A percentile compares a stretch with the other conserved stretches of the same genome.
These are phyloP conservation scores for Fusarium succisae DNA, from an alignment of 2,329 filamentous ascomycete species.

Conservation along the genomic window DNA sequence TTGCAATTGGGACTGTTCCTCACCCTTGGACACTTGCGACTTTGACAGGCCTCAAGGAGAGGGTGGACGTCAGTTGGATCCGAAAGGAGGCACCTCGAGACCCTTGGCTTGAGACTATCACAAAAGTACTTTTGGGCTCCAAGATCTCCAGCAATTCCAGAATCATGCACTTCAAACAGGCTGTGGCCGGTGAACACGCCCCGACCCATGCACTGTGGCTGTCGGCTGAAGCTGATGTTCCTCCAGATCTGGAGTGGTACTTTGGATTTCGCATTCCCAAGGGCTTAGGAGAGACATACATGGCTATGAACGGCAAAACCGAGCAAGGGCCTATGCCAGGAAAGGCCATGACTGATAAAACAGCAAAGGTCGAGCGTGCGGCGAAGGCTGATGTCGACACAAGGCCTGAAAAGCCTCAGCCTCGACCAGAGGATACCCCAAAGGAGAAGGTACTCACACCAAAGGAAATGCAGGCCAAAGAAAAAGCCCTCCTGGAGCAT, in stretches of 20 bases:
- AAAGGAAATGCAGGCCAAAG: slow-evolving; percentile 62
- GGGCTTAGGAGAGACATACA: slow-evolving; percentile 53
- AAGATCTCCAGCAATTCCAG: slow-evolving; percentile 69
- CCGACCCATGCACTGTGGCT: slow-evolving; percentile 80
- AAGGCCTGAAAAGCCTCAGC: slow-evolving; percentile 54
- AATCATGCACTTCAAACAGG: slow-evolving; percentile 80
- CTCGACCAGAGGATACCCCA: slow-evolving; percentile 5
- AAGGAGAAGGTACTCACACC: slow-evolving; percentile 53
- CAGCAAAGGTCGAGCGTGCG: slow-evolving; percentile 4
- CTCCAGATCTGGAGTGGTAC: slow-evolving; percentile 84
- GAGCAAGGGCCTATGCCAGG: slow-evolving; percentile 24
- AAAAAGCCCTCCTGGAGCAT: slow-evolving; percentile 61
- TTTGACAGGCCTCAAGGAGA: slow-evolving; percentile 69
- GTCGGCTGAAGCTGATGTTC: slow-evolving; percentile 71
- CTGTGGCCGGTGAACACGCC: slow-evolving; percentile 75
- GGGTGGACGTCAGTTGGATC: slow-evolving; percentile 71
- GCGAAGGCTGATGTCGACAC: slow-evolving; percentile 7
- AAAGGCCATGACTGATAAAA: slow-evolving; percentile 43
- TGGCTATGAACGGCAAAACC: slow-evolving; percentile 35
- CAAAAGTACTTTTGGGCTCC: slow-evolving; percentile 72
- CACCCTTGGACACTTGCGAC: slow-evolving; percentile 88
- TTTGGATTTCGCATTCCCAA: slow-evolving; percentile 86
- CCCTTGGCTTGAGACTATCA: slow-evolving; percentile 78
- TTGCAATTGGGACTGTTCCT: slow-evolving; percentile 87
- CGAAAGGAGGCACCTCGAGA: slow-evolving; percentile 77